Evolutionary conservation across 352 stramenopile species (phyloP), one percentile per base, ranked within the genome.

Genomic region (Phytophthora quininea): DNA sequence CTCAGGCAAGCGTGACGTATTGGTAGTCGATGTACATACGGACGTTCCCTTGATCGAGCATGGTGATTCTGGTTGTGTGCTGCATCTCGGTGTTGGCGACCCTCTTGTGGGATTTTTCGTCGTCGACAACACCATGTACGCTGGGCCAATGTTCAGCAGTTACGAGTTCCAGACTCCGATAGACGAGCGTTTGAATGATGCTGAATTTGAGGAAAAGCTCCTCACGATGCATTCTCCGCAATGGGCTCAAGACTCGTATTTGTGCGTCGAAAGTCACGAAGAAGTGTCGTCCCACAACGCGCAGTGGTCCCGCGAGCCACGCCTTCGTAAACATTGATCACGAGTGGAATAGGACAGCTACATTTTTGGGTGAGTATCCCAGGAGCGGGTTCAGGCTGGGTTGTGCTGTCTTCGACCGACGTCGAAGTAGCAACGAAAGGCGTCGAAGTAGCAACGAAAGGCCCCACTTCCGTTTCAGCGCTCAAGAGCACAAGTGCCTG

Each of bases 61-160:
- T n/a, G 7, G n/a, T 9, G 52, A 68, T 10, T 35, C 33, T 62
- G 60, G 52, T 14, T 30, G 45, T 40, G 51, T 62, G 45, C 29
- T 68, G 11, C 53, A 63, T 54, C 37, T 68, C 9, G 62, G 62
- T 1, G 61, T 63, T 2, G 54, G 62, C 3, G 31, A 69, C 24
- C 46, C 62, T 1, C 4, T 64, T 6, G 8, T 63, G 9, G 62
- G 54, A 6, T 58, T 54, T 50, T 58, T 69, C 32, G 42, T 68
- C 45, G 61, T 68, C 2, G 49, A 67, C 46, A 42, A 53, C 1
- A 33, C 54, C 50, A 62, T 62, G 61, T 56, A 67, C 43, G 51
- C 50, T 30, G 50, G 50, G 10, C 60, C 61, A 4, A 27, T 74
- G 19, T 64, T 63, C 37, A 69, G 42, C 45, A 68, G 62, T 37